Evolutionary conservation across 139 green algal species (phyloP), one percentile per base, ranked within the genome.

Genomic region (Chlamydomonas applanata): DNA sequence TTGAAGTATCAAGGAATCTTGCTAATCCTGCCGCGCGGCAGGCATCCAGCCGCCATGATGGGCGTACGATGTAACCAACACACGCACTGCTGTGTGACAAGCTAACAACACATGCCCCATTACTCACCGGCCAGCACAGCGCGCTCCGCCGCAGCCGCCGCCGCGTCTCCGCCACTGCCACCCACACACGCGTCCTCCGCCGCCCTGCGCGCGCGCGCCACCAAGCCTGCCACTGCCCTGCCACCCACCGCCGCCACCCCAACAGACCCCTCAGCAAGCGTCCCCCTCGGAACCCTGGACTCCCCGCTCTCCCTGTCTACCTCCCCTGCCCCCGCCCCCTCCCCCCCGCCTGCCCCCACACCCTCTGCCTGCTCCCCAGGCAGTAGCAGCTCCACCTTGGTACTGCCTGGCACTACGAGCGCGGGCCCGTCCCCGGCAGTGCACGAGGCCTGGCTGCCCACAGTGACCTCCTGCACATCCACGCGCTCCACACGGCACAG

Each of bases 151-250:
- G 81, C 81, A 13, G 72, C 59, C 11, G 77, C 71, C 2, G 81
- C 81, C 19, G 81, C 77, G 30, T 82, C 77, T 19, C 56, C 45
- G 0, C 66, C 45, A 44, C 77, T 82, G 19, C 69, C 81, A 40
- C 33, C 29, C 36, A 79, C 76, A 13, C 81, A 83, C 14, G 79
- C 79, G 17, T 76, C 68, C 9, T 62, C 70, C 3, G 89, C 90
- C 22, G 80, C 82, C 14, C 70, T 54, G 7, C 83, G 40, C 11
- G 40, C 40, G 40, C 40, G 11, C 11, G 40, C 40, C 40, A 49
- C 40, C 40, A 49, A 11, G 7, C 7, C 40, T 19, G 40, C 40
- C 11, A 11, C 40, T 11, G 7, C 40, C 11, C 40, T 49, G 7
- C 40, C 40, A 19, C 40, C 40, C 7, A 11, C 40, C 7, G 40